Evolutionary conservation across 1,284 basidiomycete genomes (phyloP), one percentile per base, ranked within the genome.

Genomic region (Ceratobasidium sp.): DNA sequence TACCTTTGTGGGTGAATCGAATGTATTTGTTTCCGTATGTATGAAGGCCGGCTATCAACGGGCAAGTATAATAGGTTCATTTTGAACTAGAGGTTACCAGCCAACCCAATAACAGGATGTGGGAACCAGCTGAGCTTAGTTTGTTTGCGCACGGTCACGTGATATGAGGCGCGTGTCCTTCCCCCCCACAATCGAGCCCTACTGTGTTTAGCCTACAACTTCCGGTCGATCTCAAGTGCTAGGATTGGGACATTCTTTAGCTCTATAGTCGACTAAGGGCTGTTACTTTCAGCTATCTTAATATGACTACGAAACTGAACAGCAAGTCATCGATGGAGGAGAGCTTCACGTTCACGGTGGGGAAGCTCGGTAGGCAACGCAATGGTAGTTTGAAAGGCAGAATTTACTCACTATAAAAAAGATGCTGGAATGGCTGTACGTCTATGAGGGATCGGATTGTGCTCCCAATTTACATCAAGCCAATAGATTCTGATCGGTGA

Each of bases 401-500:
- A 55, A 32, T 6, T 55, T 34, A 55, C 28, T 55, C 9, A 55
- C 12, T 36, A 6, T 39, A 36, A 16, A 92, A 55, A 30, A 55
- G 91, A 91, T 84, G 90, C 90, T 72, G 91, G 91, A 76, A 92
- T 93, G 92, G 92, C 92, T 78, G 91, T 92, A 82, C 77, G 87
- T 76, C 58, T 8, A 2, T 59, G 23, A 55, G 9, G 41, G 28
- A 30, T 3, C 10, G 23, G n/a, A 26, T 39, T 9, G 12, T 23
- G 4, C 21, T 53, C 41, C 58, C 39, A 45, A 46, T 62, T 67
- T 28, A 26, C 32, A 14, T 39, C 57, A 34, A 3, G 59, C 0
- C 3, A 23, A 26, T 55, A 94, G 92, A 96, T 96, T 76, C 86
- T 97, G 9, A 87, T 97, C 3, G 94, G 94, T 6, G 93, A 96